These are phyloP conservation scores for Auriculariales sp. DNA, from an alignment of 768 basidiomycete species.

Conservation along the genomic window DNA sequence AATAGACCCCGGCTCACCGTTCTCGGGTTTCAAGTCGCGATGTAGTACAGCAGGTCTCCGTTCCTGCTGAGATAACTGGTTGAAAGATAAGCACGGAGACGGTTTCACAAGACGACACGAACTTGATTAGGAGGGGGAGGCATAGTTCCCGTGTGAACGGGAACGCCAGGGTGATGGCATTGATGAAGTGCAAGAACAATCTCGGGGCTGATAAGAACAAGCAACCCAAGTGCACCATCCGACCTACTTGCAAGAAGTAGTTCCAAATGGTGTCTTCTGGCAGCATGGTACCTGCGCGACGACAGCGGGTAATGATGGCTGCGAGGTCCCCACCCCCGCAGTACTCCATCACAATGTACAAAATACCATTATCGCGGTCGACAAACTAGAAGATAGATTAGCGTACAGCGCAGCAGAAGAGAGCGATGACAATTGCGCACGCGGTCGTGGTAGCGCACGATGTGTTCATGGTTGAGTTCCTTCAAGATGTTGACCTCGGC, in stretches of 20 bases:
- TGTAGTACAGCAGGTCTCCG: slow-evolving; percentile 58
- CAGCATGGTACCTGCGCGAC: slow-evolving; percentile 53
- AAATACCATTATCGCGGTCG: slow-evolving; percentile 77
- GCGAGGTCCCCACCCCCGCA: slow-evolving; percentile 95
- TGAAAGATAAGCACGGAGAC: no score
- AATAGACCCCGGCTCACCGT: slow-evolving; percentile 40
- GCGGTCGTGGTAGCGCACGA: slow-evolving; percentile 89
- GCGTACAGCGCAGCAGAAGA: slow-evolving; percentile 6
- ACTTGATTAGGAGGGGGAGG: slow-evolving; percentile 5
- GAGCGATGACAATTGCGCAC: slow-evolving; percentile 13
- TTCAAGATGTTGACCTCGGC: slow-evolving; percentile 98
- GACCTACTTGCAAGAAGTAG: slow-evolving; percentile 92
- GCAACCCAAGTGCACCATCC: no score
- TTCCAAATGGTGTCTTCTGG: slow-evolving; percentile 92
- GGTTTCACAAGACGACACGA: not conserved
- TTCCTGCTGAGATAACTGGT: no score
- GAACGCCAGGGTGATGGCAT: slow-evolving; percentile 71
- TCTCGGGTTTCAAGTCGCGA: slow-evolving; percentile 94
- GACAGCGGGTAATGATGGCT: slow-evolving; percentile 65
- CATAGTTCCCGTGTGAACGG: slow-evolving; percentile 16
- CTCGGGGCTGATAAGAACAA: no score
- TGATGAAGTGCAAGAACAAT: slow-evolving; percentile 78
- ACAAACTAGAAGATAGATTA: slow-evolving; percentile 35
- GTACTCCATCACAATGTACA: slow-evolving; percentile 99
- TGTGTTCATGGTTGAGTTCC: slow-evolving; percentile 88